These are phyloP conservation scores for Senecio squalidus DNA, from an alignment of 140 eudicot genomes.

Conservation along the genomic window DNA sequence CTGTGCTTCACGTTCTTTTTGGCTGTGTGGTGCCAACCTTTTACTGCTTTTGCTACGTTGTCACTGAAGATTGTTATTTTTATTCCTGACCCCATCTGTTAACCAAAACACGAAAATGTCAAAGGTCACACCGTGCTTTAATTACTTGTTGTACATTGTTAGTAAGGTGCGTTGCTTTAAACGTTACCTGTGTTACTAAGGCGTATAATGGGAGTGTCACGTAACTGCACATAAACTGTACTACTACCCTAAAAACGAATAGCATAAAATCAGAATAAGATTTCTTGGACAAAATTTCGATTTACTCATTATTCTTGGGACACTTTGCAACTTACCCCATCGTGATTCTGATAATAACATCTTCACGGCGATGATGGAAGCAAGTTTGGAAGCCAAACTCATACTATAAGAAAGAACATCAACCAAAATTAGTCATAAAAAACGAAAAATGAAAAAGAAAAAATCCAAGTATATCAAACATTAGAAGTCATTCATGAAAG, in stretches of 20 bases:
- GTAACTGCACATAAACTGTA: conserved; percentile 65
- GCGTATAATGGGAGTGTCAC: conserved; percentile 77
- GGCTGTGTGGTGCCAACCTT: conserved; percentile 53
- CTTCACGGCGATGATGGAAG: conserved; percentile 43
- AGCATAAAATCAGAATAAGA: background rate
- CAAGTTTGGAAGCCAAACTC: conserved; percentile 46
- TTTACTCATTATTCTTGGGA: no score
- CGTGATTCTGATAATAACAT: conserved; percentile 44
- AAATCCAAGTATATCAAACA: background rate
- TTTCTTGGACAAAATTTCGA: no score
- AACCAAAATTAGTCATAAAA: background rate
- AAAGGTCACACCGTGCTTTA: background rate
- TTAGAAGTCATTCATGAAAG: conserved; percentile 1
- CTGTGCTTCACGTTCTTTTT: conserved; percentile 42
- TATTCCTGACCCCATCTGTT: conserved; percentile 67
- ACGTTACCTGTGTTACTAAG: conserved; percentile 58
- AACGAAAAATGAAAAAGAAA: background rate
- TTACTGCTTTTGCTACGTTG: conserved; percentile 47
- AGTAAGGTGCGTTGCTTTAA: background rate
- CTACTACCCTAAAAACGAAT: conserved; percentile 36
- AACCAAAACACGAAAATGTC: background rate
- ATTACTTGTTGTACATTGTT: no score
- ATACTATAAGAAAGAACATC: conserved; percentile 25
- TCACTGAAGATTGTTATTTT: conserved; percentile 59
- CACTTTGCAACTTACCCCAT: conserved; percentile 50